A percentile compares a stretch with the other conserved stretches of the same genome.
Evolutionary conservation across 768 basidiomycete species (phyloP).

Genomic region (Artomyces pyxidatus): DNA sequence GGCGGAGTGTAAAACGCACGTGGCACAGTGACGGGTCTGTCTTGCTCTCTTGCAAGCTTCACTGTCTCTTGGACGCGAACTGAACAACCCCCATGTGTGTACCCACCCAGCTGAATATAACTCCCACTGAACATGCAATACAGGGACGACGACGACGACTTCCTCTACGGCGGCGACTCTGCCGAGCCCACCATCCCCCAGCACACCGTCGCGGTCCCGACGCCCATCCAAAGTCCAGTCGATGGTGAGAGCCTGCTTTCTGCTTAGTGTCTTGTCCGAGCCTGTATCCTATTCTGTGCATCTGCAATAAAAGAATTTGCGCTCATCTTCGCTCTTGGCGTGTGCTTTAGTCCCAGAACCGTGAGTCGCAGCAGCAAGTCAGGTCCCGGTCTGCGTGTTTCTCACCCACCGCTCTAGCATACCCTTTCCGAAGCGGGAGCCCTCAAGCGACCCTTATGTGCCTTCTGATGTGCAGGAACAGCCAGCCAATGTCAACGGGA

Average conservation of each 20-base stretch:
- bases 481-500: slow-evolving; percentile 23
- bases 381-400: not conserved
- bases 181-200: slow-evolving; percentile 9
- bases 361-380: slow-evolving; percentile 12
- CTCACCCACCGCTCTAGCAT: slow-evolving; percentile 4
- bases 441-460: not conserved
- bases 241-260: slow-evolving; percentile 9
- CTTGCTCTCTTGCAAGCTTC: no score
- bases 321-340: slow-evolving; percentile 10
- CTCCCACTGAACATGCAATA: slow-evolving; percentile 1
- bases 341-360: slow-evolving; percentile 13
- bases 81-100: slow-evolving; percentile 1
- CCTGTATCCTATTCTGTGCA: slow-evolving; percentile 14
- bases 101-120: not conserved
- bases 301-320: slow-evolving; percentile 11
- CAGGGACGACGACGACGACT: slow-evolving; percentile 29
- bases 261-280: not conserved
- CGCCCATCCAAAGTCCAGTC: slow-evolving; percentile 34
- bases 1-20: no score
- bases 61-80: no score
- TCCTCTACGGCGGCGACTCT: slow-evolving; percentile 22
- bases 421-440: slow-evolving; percentile 4
- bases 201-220: slow-evolving; percentile 7
- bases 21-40: not conserved
- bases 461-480: slow-evolving; percentile 23